These are phyloP conservation scores for Yamadazyma tumulicola DNA, from an alignment of 805 yeast genomes.

Conservation along the genomic window DNA sequence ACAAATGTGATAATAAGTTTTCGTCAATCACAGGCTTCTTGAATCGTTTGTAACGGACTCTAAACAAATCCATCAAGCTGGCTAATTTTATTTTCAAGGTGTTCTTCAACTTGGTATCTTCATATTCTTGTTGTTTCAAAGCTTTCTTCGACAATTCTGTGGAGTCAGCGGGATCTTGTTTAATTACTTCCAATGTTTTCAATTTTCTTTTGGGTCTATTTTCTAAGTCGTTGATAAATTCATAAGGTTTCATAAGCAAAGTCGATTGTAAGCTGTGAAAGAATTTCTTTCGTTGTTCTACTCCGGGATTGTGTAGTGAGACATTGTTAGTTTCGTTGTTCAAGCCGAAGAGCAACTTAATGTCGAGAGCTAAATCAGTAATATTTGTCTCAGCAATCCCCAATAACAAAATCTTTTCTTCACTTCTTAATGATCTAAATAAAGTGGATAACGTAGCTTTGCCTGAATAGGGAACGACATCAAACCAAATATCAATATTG, in stretches of 20 bases:
- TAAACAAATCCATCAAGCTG: conserved; percentile 85
- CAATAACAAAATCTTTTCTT: conserved; percentile 69
- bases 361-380: conserved; percentile 41
- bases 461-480: conserved; percentile 64
- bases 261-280: conserved; percentile 54
- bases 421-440: conserved; percentile 62
- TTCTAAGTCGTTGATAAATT: conserved; percentile 60
- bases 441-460: conserved; percentile 69
- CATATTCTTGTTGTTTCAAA: conserved; percentile 49
- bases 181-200: conserved; percentile 35
- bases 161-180: conserved; percentile 7
- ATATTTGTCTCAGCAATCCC: conserved; percentile 61
- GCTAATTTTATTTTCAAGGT: conserved; percentile 80
- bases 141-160: conserved; percentile 39
- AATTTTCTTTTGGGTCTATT: conserved; percentile 52
- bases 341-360: conserved; percentile 57
- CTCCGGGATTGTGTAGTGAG: conserved; percentile 39
- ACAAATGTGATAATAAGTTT: conserved; percentile 63
- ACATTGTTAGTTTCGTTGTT: conserved; percentile 43
- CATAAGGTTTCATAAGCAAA: conserved; percentile 63
- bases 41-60: conserved; percentile 82
- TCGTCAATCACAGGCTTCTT: conserved; percentile 90
- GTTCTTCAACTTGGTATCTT: conserved; percentile 81
- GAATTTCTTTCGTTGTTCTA: conserved; percentile 49
- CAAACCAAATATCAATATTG: conserved; percentile 72